phyloP scores from a whole-genome alignment of 441 rosid genomes.

The Euphorbia corollata region DNA sequence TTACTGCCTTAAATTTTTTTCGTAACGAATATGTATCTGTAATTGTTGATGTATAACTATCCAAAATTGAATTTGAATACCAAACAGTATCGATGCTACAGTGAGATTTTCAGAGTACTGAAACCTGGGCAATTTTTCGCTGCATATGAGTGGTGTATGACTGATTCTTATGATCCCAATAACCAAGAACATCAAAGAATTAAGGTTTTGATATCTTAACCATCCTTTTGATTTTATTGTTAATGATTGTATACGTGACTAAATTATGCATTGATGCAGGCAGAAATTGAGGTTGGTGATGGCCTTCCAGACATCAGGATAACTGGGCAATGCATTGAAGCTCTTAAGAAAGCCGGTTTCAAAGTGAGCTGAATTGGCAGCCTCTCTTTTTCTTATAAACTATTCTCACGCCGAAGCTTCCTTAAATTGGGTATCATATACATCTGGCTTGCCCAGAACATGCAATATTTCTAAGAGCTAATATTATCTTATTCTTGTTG shows the following conservation, averaged over 20 bases:
- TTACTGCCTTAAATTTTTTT: neutral
- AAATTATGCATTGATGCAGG: slow-evolving; percentile 33
- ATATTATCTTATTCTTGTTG: neutral
- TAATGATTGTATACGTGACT: neutral
- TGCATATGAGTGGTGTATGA: slow-evolving; percentile 99
- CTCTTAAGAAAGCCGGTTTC: slow-evolving; percentile 75
- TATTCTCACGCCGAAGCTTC: neutral
- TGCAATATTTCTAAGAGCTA: neutral
- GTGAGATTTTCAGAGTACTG: slow-evolving; percentile 79
- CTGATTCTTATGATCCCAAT: slow-evolving; percentile 68
- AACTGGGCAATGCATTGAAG: slow-evolving; percentile 68
- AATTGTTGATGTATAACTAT: slow-evolving; percentile 5
- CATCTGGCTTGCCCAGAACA: neutral
- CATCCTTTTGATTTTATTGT: slow-evolving; percentile 6
- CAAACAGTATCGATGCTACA: slow-evolving; percentile 83
- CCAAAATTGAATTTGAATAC: slow-evolving; percentile 16
- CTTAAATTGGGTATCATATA: neutral
- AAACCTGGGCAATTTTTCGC: slow-evolving; percentile 91
- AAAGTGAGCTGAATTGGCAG: slow-evolving; percentile 33
- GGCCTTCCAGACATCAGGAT: slow-evolving; percentile 88
- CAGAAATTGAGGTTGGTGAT: slow-evolving; percentile 78
- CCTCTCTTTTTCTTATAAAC: neutral
- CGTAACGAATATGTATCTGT: neutral
- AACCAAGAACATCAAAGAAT: slow-evolving; percentile 66
- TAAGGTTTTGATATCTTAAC: slow-evolving; percentile 41